Conservation (phyloP, 805 yeast species). For the Candida montana region DNA sequence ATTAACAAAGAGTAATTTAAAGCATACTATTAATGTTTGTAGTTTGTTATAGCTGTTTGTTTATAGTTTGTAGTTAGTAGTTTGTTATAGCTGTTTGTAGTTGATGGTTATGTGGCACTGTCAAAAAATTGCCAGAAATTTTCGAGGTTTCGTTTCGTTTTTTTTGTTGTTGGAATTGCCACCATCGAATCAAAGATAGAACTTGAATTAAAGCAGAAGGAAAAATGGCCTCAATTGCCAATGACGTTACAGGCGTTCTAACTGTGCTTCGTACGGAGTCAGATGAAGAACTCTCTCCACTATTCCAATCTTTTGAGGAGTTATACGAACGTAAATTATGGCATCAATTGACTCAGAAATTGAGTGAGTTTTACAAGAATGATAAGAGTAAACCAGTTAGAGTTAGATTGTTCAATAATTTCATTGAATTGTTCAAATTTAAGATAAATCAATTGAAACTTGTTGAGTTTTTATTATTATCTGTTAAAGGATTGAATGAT, state of each 20-base stretch:
- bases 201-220: not conserved
- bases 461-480: conserved; percentile 63
- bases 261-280: conserved; percentile 57
- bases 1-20: not conserved
- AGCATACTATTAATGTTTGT: too few relatives aligned
- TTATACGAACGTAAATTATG: conserved; percentile 84
- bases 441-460: conserved; percentile 76
- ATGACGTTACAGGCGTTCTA: conserved; percentile 24
- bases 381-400: conserved; percentile 51
- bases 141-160: not conserved
- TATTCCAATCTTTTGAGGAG: conserved; percentile 72
- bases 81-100: too few relatives aligned
- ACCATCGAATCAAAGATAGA: conserved; percentile 1
- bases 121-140: not conserved
- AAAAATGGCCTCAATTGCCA: conserved; percentile 6
- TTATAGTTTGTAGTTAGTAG: too few relatives aligned
- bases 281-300: conserved; percentile 56
- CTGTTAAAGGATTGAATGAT: conserved; percentile 40
- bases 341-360: conserved; percentile 81
- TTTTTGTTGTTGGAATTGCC: conserved; percentile 3
- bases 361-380: conserved; percentile 55
- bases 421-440: conserved; percentile 59
- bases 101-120: not conserved
- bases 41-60: too few relatives aligned
- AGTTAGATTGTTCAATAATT: conserved; percentile 61